These are phyloP conservation scores for Trichoderma oligosporum DNA, from an alignment of 2,329 filamentous ascomycete species.

Conservation along the genomic window DNA sequence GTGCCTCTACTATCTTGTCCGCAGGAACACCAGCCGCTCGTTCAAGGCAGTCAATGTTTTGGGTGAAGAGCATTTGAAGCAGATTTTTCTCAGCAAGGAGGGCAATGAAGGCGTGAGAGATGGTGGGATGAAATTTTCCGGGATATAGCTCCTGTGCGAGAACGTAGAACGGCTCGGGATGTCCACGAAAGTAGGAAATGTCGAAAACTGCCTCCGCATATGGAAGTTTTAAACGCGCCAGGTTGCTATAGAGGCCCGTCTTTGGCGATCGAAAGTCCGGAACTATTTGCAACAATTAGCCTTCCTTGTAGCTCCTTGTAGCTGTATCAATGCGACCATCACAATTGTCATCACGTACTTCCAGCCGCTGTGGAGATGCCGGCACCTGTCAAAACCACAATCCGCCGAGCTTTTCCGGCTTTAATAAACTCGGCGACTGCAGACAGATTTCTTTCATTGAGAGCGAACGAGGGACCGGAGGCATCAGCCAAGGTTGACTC, in stretches of 20 bases:
- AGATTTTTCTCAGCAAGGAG: conserved; percentile 76
- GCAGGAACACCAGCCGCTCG: conserved; percentile 77
- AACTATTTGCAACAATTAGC: conserved; percentile 46
- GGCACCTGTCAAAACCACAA: conserved; percentile 88
- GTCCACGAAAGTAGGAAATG: conserved; percentile 78
- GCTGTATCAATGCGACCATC: not conserved
- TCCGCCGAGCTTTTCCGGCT: conserved; percentile 59
- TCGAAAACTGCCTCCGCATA: conserved; percentile 93
- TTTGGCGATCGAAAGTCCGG: conserved; percentile 93
- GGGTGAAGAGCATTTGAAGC: conserved; percentile 84
- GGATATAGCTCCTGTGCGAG: conserved; percentile 91
- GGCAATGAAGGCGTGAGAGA: conserved; percentile 84
- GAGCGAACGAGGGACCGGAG: conserved; percentile 58
- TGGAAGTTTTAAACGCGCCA: conserved; percentile 78
- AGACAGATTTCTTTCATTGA: conserved; percentile 65
- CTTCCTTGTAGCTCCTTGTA: no score
- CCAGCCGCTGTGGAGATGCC: conserved; percentile 76
- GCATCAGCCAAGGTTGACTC: conserved; percentile 63
- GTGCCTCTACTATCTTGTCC: conserved; percentile 83
- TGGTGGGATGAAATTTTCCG: conserved; percentile 80
- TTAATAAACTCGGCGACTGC: conserved; percentile 79
- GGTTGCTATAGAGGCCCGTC: conserved; percentile 90
- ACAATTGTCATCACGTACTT: conserved; percentile 38
- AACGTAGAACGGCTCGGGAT: conserved; percentile 87
- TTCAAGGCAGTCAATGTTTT: conserved; percentile 97